Conservation (phyloP, 345 rosid genomes). For the Eucalyptus microcorys region DNA sequence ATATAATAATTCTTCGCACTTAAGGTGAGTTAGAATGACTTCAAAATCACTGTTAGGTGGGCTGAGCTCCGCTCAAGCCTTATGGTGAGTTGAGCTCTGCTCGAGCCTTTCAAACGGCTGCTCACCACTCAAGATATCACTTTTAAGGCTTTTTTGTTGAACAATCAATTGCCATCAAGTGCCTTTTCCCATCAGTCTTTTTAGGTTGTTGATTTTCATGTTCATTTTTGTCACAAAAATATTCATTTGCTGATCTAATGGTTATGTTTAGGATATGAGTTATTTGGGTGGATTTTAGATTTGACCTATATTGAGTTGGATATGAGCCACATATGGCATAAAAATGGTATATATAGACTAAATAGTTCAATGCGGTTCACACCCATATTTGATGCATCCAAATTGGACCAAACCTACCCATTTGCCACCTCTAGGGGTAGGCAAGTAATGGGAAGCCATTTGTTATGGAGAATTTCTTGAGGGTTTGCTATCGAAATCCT, state of each 20-base stretch:
- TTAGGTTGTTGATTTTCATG: not conserved
- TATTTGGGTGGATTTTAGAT: not conserved
- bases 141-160: not conserved
- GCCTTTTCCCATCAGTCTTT: not conserved
- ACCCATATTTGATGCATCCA: not conserved
- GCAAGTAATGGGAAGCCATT: not conserved
- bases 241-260: not conserved
- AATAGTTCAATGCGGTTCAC: not conserved
- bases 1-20: too few species aligned
- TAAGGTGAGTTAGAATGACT: too few species aligned
- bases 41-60: too few species aligned
- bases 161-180: not conserved
- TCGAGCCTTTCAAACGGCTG: too few species aligned
- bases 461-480: not conserved
- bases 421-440: not conserved
- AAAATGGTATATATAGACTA: not conserved
- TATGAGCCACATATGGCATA: not conserved
- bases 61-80: too few species aligned
- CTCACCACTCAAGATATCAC: not conserved
- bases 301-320: not conserved
- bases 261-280: not conserved
- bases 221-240: not conserved
- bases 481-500: not conserved
- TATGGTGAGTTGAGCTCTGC: too few species aligned
- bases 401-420: fast-evolving